phyloP scores from a whole-genome alignment of 179 eudicot species.

The Beta lomatogona region DNA sequence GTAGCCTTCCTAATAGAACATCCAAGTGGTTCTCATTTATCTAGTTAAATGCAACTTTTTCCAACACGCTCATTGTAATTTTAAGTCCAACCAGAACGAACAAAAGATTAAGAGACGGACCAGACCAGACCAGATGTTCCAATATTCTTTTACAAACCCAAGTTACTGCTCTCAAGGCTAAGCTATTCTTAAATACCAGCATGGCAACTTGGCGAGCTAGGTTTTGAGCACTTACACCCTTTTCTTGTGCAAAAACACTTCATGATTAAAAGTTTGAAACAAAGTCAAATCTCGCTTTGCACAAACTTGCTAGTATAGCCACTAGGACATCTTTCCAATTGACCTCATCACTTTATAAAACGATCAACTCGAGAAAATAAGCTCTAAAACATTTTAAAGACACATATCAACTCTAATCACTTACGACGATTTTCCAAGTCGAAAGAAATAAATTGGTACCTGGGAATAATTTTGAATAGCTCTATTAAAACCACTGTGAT shows the following conservation, averaged over 20 bases:
- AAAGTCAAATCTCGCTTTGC: background rate
- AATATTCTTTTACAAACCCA: background rate
- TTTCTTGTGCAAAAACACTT: background rate
- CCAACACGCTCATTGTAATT: background rate
- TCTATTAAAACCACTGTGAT: slow-evolving; percentile 95
- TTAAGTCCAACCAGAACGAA: background rate
- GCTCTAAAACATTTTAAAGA: too few species aligned
- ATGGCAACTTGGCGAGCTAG: background rate
- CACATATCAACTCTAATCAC: background rate
- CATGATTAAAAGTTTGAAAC: background rate
- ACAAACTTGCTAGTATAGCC: background rate
- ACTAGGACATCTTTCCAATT: background rate
- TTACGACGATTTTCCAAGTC: background rate
- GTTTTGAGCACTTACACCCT: background rate
- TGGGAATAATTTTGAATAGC: slow-evolving; percentile 99
- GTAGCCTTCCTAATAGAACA: background rate
- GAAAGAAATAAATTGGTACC: slow-evolving; percentile 42
- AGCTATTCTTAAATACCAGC: background rate
- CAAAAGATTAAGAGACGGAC: background rate
- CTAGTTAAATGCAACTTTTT: too few species aligned
- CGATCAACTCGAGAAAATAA: too few species aligned
- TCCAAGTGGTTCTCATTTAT: background rate
- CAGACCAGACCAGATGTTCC: background rate
- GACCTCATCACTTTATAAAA: too few species aligned
- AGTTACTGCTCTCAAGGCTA: background rate